Conservation (phyloP, 164 flowering plant species). For the Dillenia turbinata region DNA sequence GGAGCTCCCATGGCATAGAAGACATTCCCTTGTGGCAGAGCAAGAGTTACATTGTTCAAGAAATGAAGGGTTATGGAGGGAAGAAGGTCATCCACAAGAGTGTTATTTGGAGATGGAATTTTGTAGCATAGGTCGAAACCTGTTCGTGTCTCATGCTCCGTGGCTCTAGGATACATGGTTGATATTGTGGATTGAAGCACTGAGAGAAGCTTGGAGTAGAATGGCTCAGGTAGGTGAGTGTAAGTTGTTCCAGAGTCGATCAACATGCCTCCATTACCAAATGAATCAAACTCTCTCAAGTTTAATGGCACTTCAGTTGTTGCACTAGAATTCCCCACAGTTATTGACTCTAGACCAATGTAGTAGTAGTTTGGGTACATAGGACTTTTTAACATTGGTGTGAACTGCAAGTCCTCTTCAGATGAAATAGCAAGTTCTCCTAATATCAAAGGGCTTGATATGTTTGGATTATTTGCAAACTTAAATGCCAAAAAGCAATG, state of each 20-base stretch:
- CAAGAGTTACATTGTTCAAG: constrained; percentile 52
- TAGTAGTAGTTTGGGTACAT: constrained; percentile 58
- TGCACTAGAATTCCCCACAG: constrained; percentile 28
- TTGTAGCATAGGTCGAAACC: constrained; percentile 66
- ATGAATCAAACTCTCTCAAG: constrained; percentile 45
- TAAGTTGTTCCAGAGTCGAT: constrained; percentile 80
- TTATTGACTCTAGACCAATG: constrained; percentile 52
- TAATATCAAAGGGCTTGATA: constrained; percentile 55
- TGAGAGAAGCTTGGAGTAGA: constrained; percentile 41
- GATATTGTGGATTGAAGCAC: constrained; percentile 24
- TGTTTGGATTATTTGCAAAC: constrained; percentile 64
- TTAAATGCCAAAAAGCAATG: constrained; percentile 73
- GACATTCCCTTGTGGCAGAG: constrained; percentile 42
- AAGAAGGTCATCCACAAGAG: constrained; percentile 17
- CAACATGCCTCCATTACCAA: constrained; percentile 73
- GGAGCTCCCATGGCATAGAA: constrained; percentile 63
- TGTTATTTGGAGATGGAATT: constrained; percentile 40
- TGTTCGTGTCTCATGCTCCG: constrained; percentile 31
- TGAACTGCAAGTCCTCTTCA: constrained; percentile 45
- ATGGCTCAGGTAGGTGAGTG: constrained; percentile 61
- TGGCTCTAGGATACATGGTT: constrained; percentile 31
- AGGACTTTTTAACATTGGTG: constrained; percentile 59
- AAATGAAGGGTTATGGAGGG: constrained; percentile 62
- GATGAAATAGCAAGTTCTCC: constrained; percentile 57
- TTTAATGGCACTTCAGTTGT: constrained; percentile 25